These are phyloP conservation scores for Uncinocarpus reesii DNA, from an alignment of 2,329 filamentous ascomycete species.

Conservation along the genomic window DNA sequence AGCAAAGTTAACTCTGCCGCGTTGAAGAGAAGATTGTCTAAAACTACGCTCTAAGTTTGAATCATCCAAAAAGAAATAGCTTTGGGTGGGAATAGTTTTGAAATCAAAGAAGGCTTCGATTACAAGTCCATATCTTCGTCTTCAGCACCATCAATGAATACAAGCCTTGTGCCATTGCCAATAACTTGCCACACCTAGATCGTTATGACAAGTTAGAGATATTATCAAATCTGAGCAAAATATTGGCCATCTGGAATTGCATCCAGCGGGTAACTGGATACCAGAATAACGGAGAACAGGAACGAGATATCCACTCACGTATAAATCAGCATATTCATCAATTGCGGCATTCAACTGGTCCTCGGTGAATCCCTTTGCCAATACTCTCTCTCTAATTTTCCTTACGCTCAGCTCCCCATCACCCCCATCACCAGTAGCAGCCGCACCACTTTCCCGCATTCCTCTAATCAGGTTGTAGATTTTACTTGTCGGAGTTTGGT, in stretches of 20 bases:
- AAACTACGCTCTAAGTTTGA: background rate
- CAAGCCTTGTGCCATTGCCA: slow-evolving; percentile 57
- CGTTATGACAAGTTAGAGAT: slow-evolving; percentile 1
- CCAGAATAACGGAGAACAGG: background rate
- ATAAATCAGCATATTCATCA: slow-evolving; percentile 76
- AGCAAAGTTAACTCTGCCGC: no score
- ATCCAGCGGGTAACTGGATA: slow-evolving; percentile 30
- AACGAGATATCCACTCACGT: slow-evolving; percentile 58
- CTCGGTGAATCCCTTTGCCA: slow-evolving; percentile 93
- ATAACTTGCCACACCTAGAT: slow-evolving; percentile 66
- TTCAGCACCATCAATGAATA: slow-evolving; percentile 56
- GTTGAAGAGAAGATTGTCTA: no score
- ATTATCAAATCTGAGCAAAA: background rate
- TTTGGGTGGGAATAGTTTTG: no score
- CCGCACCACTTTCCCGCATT: slow-evolving; percentile 74
- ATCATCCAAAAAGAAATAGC: background rate
- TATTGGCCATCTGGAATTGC: background rate
- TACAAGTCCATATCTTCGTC: slow-evolving; percentile 44
- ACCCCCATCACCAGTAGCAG: slow-evolving; percentile 62
- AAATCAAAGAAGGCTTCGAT: no score
- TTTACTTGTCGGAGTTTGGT: slow-evolving; percentile 71
- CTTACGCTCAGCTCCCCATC: slow-evolving; percentile 72
- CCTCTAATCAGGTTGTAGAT: slow-evolving; percentile 92
- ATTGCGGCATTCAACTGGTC: slow-evolving; percentile 81
- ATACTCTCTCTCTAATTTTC: slow-evolving; percentile 78